Evolutionary conservation across 768 basidiomycete species (phyloP).

Genomic region (Fomitopsis serialis): DNA sequence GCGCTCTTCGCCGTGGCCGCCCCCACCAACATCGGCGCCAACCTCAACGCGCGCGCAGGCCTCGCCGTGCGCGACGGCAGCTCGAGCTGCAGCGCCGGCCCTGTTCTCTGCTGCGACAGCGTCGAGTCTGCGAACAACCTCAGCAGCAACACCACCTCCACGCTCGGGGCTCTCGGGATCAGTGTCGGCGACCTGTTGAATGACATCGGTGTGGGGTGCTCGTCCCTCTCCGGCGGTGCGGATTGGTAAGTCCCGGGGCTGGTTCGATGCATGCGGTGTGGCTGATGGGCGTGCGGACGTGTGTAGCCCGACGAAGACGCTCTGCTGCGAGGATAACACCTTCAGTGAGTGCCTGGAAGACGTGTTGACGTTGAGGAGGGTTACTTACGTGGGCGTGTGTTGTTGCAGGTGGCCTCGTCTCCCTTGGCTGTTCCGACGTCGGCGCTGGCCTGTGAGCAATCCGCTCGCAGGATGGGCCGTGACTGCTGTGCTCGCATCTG

Average conservation of each 20-base stretch:
- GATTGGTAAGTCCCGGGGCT: constrained; percentile 1
- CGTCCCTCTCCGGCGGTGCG: constrained; percentile 1
- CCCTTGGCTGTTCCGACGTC: constrained; percentile 7
- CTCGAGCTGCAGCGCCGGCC: constrained; percentile 6
- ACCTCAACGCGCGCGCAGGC: background rate
- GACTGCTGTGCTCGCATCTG: no score
- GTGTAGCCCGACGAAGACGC: constrained; percentile 1
- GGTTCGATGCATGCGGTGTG: background rate
- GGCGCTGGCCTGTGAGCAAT: no score
- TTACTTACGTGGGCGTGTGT: background rate
- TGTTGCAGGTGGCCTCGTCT: constrained; percentile 2
- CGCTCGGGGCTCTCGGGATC: constrained; percentile 6
- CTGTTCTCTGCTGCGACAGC: constrained; percentile 9
- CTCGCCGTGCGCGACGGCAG: background rate
- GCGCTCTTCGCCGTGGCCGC: background rate
- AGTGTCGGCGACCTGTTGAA: constrained; percentile 2
- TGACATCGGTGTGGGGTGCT: constrained; percentile 2
- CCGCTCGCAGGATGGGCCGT: no score
- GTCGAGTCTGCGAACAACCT: background rate
- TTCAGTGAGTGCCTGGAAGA: background rate
- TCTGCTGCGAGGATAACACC: constrained; percentile 10
- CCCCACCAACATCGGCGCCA: background rate
- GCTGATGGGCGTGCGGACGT: background rate
- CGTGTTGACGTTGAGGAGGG: background rate
- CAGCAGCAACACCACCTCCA: background rate